Evolutionary conservation across 305 asterid species (phyloP).

Genomic region (Fraxinus latifolia): DNA sequence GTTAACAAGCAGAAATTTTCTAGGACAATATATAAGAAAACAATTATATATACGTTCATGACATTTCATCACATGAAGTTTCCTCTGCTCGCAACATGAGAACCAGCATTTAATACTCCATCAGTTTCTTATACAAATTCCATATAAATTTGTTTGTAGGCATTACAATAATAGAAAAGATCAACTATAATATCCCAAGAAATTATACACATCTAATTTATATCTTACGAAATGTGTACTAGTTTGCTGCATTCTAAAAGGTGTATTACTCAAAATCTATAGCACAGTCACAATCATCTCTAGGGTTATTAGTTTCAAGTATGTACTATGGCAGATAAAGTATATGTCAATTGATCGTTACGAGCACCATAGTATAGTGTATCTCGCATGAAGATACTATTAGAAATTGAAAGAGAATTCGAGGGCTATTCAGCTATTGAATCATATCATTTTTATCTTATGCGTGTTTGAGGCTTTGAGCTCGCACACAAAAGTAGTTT

Average conservation of each 20-base stretch:
- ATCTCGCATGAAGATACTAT: not conserved
- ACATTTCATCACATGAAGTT: not conserved
- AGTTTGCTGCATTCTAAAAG: not conserved
- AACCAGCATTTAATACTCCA: not conserved
- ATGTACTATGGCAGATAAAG: not conserved
- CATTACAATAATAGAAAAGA: not conserved
- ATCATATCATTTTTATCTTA: not conserved
- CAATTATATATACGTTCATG: not conserved
- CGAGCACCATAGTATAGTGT: slow-evolving; percentile 6
- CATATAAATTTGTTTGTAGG: not conserved
- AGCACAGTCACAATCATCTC: not conserved
- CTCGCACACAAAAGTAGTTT: not conserved
- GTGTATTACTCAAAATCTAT: not conserved
- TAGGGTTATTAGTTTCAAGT: not conserved
- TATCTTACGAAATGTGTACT: not conserved
- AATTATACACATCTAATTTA: not conserved
- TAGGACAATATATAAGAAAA: not conserved
- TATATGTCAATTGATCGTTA: not conserved
- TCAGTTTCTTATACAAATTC: not conserved
- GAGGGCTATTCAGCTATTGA: not conserved
- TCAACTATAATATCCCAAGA: not conserved
- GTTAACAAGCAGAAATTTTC: not conserved
- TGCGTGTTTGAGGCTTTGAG: not conserved
- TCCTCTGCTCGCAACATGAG: not conserved
- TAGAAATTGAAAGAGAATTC: not conserved